These are phyloP conservation scores for Pythium myriotylum DNA, from an alignment of 352 stramenopile genomes.

Conservation along the genomic window DNA sequence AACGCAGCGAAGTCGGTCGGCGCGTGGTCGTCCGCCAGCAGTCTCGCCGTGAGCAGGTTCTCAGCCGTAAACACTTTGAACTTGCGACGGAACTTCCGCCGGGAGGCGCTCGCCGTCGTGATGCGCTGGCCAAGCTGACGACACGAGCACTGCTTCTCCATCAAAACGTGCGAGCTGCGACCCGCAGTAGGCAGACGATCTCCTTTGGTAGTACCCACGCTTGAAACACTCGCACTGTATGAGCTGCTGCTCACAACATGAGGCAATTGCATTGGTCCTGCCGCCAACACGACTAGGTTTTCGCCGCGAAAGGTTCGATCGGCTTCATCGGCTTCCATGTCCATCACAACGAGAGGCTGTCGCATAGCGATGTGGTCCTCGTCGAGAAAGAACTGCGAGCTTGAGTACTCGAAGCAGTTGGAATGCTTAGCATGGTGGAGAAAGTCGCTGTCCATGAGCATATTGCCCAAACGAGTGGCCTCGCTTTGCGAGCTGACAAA, in stretches of 20 bases:
- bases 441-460: slow-evolving; percentile 37
- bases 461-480: slow-evolving; percentile 34
- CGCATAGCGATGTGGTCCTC: slow-evolving; percentile 28
- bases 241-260: neutral
- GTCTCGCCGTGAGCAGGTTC: slow-evolving; percentile 3
- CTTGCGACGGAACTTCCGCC: slow-evolving; percentile 17
- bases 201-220: neutral
- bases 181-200: neutral
- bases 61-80: slow-evolving; percentile 11
- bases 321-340: neutral
- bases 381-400: slow-evolving; percentile 32
- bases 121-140: slow-evolving; percentile 33
- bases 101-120: slow-evolving; percentile 11
- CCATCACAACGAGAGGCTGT: slow-evolving; percentile 21
- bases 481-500: slow-evolving; percentile 15
- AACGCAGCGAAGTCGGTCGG: slow-evolving; percentile 4
- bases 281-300: no score
- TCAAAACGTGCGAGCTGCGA: neutral
- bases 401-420: slow-evolving; percentile 18
- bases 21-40: slow-evolving; percentile 7
- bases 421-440: slow-evolving; percentile 40
- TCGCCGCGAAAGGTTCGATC: no score
- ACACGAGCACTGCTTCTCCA: slow-evolving; percentile 24
- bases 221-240: neutral
- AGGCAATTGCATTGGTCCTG: no score